phyloP scores from a whole-genome alignment of 352 stramenopile genomes.

The Pythium phragmitis region DNA sequence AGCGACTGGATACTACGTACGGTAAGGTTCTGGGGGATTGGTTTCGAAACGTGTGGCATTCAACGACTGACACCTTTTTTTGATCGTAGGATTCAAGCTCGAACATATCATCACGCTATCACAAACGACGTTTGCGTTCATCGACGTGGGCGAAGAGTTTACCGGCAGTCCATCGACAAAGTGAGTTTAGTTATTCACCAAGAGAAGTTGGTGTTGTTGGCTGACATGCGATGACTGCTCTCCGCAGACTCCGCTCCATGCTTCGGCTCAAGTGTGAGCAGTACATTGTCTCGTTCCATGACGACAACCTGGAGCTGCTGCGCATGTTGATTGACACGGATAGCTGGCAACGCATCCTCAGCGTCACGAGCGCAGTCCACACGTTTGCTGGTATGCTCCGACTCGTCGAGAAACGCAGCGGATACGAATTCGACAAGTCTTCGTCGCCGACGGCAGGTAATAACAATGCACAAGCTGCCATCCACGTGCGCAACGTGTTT shows the following conservation, averaged over 20 bases:
- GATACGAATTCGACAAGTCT: constrained; percentile 46
- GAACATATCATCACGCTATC: constrained; percentile 86
- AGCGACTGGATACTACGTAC: constrained; percentile 70
- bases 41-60: not conserved
- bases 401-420: constrained; percentile 78
- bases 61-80: not conserved
- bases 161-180: constrained; percentile 63
- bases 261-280: constrained; percentile 82
- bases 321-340: constrained; percentile 86
- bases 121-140: constrained; percentile 69
- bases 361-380: constrained; percentile 43
- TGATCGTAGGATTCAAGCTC: constrained; percentile 72
- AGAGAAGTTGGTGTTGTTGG: too few species aligned
- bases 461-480: constrained; percentile 24
- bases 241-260: constrained; percentile 50
- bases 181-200: constrained; percentile 31
- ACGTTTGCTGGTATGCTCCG: constrained; percentile 48
- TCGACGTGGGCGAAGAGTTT: constrained; percentile 87
- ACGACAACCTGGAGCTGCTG: constrained; percentile 80
- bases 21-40: constrained; percentile 30
- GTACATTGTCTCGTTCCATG: constrained; percentile 74
- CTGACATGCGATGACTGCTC: not conserved
- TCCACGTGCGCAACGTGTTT: constrained; percentile 70
- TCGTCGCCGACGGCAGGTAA: not conserved
- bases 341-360: constrained; percentile 76